These are phyloP conservation scores for Diaporthe velutina DNA, from an alignment of 2,329 filamentous ascomycete genomes.

Conservation along the genomic window DNA sequence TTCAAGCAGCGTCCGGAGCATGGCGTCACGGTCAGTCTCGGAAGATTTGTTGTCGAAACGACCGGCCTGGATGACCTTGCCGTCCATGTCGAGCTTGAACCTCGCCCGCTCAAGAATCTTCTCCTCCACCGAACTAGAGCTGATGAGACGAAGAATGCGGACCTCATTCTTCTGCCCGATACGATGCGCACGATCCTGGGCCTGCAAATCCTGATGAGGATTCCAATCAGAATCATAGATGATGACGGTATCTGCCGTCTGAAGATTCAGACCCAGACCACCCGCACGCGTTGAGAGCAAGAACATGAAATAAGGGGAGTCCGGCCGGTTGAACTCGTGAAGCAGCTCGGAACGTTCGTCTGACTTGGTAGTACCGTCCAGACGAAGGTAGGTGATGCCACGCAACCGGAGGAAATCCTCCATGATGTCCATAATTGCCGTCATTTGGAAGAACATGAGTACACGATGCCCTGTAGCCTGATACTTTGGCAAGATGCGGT, in stretches of 20 bases:
- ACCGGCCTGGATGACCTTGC: conserved; percentile 99
- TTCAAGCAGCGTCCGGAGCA: conserved; percentile 93
- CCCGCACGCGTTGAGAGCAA: conserved; percentile 97
- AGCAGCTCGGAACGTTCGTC: conserved; percentile 95
- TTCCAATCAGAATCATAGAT: conserved; percentile 99
- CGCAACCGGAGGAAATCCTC: conserved; percentile 94
- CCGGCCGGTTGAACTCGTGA: conserved; percentile 87
- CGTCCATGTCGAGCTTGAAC: conserved; percentile 99
- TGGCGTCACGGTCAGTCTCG: conserved; percentile 96
- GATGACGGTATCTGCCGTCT: conserved; percentile 98
- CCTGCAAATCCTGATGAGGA: conserved; percentile 98
- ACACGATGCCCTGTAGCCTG: conserved; percentile 91
- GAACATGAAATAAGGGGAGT: conserved; percentile 97
- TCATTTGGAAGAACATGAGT: conserved; percentile 99
- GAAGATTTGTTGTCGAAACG: conserved; percentile 99
- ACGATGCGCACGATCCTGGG: conserved; percentile 99
- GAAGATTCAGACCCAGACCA: conserved; percentile 96
- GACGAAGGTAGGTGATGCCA: conserved; percentile 86
- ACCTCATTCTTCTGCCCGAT: conserved; percentile 99
- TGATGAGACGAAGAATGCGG: conserved; percentile 94
- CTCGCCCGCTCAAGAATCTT: conserved; percentile 97
- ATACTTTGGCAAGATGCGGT: conserved; percentile 94
- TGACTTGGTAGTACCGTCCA: conserved; percentile 97
- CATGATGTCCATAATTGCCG: conserved; percentile 99
- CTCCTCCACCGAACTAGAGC: conserved; percentile 96